Conservation (phyloP, 108 stramenopile genomes). For the Skeletonema marinoi region DNA sequence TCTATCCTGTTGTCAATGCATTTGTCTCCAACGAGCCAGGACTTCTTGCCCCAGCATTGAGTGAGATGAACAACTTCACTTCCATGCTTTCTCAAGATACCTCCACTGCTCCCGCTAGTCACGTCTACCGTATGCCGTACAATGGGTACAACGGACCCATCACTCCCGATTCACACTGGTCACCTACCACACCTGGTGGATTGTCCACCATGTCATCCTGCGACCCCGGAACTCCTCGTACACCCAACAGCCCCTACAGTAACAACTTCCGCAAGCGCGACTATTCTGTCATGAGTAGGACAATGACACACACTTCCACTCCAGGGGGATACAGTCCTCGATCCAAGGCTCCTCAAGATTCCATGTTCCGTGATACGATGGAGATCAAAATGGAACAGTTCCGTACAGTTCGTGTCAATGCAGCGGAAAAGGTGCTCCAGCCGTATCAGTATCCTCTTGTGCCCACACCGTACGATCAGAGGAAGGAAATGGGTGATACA, state of each 20-base stretch:
- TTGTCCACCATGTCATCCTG: constrained; percentile 26
- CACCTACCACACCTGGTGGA: constrained; percentile 44
- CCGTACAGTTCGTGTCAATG: constrained; percentile 49
- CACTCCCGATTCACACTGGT: constrained; percentile 44
- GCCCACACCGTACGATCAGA: constrained; percentile 69
- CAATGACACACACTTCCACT: constrained; percentile 32
- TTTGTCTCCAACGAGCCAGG: constrained; percentile 76
- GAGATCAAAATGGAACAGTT: constrained; percentile 75
- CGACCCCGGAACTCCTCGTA: constrained; percentile 20
- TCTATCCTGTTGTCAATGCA: constrained; percentile 77
- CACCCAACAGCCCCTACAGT: constrained; percentile 1
- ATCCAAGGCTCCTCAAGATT: constrained; percentile 12
- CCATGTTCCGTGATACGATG: constrained; percentile 40
- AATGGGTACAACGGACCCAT: constrained; percentile 18
- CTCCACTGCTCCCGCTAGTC: constrained; percentile 15
- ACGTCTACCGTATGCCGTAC: constrained; percentile 3
- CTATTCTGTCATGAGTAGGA: constrained; percentile 33
- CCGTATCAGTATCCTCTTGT: constrained; percentile 69
- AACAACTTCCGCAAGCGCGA: constrained; percentile 21
- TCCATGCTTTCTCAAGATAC: constrained; percentile 47
- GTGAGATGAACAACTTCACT: constrained; percentile 87
- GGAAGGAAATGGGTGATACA: constrained; percentile 78
- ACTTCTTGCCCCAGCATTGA: constrained; percentile 63
- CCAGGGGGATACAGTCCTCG: constrained; percentile 3
- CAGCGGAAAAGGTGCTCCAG: not conserved